Evolutionary conservation across 257 asterid species (phyloP), one percentile per base, ranked within the genome.

Genomic region (Forsythia viridissima): DNA sequence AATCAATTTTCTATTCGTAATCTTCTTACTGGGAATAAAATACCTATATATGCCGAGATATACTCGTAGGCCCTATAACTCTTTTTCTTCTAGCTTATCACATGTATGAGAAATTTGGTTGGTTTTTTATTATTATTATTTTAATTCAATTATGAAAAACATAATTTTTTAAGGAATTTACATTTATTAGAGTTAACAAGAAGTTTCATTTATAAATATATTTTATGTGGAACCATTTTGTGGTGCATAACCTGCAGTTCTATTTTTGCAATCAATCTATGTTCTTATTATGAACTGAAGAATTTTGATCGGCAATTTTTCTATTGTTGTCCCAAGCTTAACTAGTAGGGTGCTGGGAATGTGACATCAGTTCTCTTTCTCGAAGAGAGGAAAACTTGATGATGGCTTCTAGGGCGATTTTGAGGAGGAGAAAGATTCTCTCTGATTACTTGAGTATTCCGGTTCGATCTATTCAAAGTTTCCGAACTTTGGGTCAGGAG

Each of bases 321-420:
- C 70, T 74, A 71, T 82, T 70, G n/a, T 80, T 80, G 40, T 70
- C 30, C 63, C 52, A 65, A 65, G 75, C 82, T 78, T 59, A 66
- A 71, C 34, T 80, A 24, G 66, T 82, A 71, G 43, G 82, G 82
- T 81, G 46, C 38, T 42, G 46, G 85, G 81, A 80, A 81, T 86
- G 89, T 67, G 81, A 81, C 78, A 76, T 65, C 61, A 84, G 73
- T 77, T 84, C 76, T 82, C 69, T 68, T 48, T 76, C 68, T 82
- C 3, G 85, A 79, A 89, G 83, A 51, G 78, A 74, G 69, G 69
- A 69, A 79, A 46, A 48, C 40, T 73, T 72, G 76, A 76, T 52
- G 65, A 93, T 93, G 97, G 91, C 98, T 81, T 83, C 92, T 81
- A 84, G 91, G 81, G 91, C 84, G 21, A 86, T 93, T 75, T 81